Evolutionary conservation across 352 stramenopile genomes (phyloP).

Genomic region (Elongisporangium anandrum): DNA sequence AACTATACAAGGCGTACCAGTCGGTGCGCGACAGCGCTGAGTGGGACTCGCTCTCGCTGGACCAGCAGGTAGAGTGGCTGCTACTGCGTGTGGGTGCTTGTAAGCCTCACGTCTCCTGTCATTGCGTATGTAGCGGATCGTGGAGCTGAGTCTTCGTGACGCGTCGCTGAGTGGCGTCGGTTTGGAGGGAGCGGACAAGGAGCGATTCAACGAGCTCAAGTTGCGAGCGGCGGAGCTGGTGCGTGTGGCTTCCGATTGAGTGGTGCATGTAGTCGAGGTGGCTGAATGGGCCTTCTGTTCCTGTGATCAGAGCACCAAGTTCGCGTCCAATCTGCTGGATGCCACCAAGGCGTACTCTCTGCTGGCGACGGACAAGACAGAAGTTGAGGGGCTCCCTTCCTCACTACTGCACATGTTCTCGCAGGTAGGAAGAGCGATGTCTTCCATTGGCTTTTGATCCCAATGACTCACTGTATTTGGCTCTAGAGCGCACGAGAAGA

Average conservation of each 20-base stretch:
- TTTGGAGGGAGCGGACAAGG: conserved; percentile 87
- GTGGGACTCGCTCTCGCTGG: conserved; percentile 46
- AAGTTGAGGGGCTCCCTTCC: conserved; percentile 90
- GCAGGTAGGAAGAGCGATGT: conserved; percentile 28
- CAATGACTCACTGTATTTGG: conserved; percentile 8
- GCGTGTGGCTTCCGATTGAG: background rate
- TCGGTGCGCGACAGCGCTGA: conserved; percentile 64
- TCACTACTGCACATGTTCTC: conserved; percentile 92
- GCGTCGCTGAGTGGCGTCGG: conserved; percentile 94
- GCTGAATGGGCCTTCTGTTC: background rate
- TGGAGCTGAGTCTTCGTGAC: conserved; percentile 84
- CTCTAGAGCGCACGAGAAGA: conserved; percentile 50
- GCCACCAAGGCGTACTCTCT: conserved; percentile 94
- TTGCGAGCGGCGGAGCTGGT: conserved; percentile 89
- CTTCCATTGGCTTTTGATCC: background rate
- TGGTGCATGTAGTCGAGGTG: background rate
- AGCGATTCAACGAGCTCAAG: conserved; percentile 96
- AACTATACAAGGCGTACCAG: conserved; percentile 90
- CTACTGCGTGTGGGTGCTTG: background rate
- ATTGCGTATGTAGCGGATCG: conserved; percentile 50
- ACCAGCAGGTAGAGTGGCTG: conserved; percentile 46
- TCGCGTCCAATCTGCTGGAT: conserved; percentile 97
- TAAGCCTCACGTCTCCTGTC: background rate
- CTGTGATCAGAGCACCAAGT: conserved; percentile 84
- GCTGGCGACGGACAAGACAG: conserved; percentile 73